Evolutionary conservation across 2,329 filamentous ascomycete species (phyloP).

Genomic region (Paracamarosporium sp.): DNA sequence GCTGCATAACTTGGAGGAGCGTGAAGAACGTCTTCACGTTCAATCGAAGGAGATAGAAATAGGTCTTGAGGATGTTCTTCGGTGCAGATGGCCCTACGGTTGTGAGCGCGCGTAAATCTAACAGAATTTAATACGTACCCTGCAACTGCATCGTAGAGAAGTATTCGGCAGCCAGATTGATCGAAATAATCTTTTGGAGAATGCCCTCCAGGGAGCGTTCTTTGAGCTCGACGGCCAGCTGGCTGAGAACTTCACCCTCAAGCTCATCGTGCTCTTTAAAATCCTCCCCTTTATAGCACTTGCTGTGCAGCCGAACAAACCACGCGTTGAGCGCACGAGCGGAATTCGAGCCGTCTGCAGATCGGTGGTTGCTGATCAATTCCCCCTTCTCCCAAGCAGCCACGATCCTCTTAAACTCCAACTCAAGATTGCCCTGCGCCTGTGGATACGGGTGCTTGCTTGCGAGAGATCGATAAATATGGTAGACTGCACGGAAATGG

Average conservation of each 20-base stretch:
- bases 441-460: constrained; percentile 76
- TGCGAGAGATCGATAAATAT: constrained; percentile 83
- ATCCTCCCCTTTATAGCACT: constrained; percentile 78
- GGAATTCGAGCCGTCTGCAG: constrained; percentile 56
- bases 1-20: constrained; percentile 72
- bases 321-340: constrained; percentile 74
- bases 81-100: constrained; percentile 30
- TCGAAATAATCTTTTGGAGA: constrained; percentile 79
- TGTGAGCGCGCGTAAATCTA: constrained; percentile 15
- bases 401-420: constrained; percentile 75
- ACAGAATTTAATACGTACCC: constrained; percentile 51
- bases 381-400: constrained; percentile 63
- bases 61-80: constrained; percentile 48
- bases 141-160: constrained; percentile 69
- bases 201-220: constrained; percentile 68
- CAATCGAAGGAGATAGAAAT: constrained; percentile 73
- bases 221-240: constrained; percentile 76
- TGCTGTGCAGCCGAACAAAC: constrained; percentile 86
- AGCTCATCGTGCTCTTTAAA: constrained; percentile 80
- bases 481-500: constrained; percentile 85
- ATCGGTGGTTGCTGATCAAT: constrained; percentile 51
- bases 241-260: constrained; percentile 83
- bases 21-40: constrained; percentile 80
- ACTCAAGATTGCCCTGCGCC: constrained; percentile 77
- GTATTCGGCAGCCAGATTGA: constrained; percentile 85